phyloP scores from a whole-genome alignment of 106 monocot genomes.

The Apostasia shenzhenica region DNA sequence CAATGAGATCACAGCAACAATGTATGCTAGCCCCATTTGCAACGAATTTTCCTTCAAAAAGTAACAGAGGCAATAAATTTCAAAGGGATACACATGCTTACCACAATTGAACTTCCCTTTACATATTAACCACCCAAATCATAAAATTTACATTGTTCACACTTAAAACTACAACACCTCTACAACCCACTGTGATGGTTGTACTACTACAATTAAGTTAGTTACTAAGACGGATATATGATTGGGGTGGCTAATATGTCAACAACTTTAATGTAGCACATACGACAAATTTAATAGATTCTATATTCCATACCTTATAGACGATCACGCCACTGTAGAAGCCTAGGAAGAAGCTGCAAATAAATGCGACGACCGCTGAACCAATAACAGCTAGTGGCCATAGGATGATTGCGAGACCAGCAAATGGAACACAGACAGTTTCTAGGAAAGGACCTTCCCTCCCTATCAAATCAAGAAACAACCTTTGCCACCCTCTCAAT shows the following conservation, averaged over 20 bases:
- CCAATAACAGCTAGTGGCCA: conserved; percentile 81
- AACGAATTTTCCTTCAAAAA: conserved; percentile 60
- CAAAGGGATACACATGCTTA: too few relatives aligned
- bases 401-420: conserved; percentile 66
- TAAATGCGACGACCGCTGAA: conserved; percentile 44
- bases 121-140: too few relatives aligned
- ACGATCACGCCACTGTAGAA: conserved; percentile 46
- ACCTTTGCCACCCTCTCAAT: conserved; percentile 72
- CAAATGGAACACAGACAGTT: conserved; percentile 85
- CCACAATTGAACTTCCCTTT: too few relatives aligned
- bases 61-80: background rate
- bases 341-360: conserved; percentile 71
- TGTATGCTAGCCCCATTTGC: conserved; percentile 71
- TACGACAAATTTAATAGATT: too few relatives aligned
- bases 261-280: too few relatives aligned
- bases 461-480: conserved; percentile 62
- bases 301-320: conserved; percentile 50
- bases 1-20: conserved; percentile 58
- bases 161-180: too few relatives aligned
- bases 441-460: conserved; percentile 83
- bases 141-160: too few relatives aligned
- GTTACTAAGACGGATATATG: too few relatives aligned
- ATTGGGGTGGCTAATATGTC: too few relatives aligned
- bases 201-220: too few relatives aligned
- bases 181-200: too few relatives aligned